Evolutionary conservation across 2,329 filamentous ascomycete genomes (phyloP), one percentile per base, ranked within the genome.

Genomic region (Scorias spongiosa): DNA sequence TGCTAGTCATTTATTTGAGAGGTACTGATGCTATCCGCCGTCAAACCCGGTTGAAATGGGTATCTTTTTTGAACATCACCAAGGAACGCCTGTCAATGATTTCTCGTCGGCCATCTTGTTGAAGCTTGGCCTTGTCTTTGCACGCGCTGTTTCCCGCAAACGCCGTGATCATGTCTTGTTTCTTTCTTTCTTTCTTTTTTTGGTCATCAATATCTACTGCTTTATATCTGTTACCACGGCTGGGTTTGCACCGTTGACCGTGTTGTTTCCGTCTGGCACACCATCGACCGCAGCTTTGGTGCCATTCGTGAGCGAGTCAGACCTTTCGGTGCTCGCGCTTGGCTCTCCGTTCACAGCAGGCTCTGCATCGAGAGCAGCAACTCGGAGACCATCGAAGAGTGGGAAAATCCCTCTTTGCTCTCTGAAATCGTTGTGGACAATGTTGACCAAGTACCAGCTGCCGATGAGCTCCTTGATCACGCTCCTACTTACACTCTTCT

Each of bases 361-460:
- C 38, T 38, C 45, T 20, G 42, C 37, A 49, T 84, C 74, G 41
- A 87, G 66, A 48, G 79, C 74, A 39, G 76, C 66, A n/a, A 84
- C 77, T 48, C 74, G 62, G 2, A 98, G 71, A 18, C 78, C 86
- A 12, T 88, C 75, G 60, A 98, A 91, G 20, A 96, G 70, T 39
- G 83, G 75, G 61, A 94, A 96, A 53, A 98, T 83, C 44, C 79
- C 80, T 42, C 78, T 73, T 44, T 77, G 78, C 54, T 86, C 74
- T 62, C 93, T 86, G 78, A 98, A 98, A 62, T 98, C 87, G 59
- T 98, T 98, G 69, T 98, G 87, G 26, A 98, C 91, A 55, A 98
- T 94, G 60, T 98, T 98, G 54, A 98, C 76, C 46, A 98, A 70
- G 59, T 87, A 89, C 87, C 89, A 98, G 42, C 78, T 79, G 48